Evolutionary conservation across 768 basidiomycete genomes (phyloP), one percentile per base, ranked within the genome.

Genomic region (Leucocoprinus birnbaumii): DNA sequence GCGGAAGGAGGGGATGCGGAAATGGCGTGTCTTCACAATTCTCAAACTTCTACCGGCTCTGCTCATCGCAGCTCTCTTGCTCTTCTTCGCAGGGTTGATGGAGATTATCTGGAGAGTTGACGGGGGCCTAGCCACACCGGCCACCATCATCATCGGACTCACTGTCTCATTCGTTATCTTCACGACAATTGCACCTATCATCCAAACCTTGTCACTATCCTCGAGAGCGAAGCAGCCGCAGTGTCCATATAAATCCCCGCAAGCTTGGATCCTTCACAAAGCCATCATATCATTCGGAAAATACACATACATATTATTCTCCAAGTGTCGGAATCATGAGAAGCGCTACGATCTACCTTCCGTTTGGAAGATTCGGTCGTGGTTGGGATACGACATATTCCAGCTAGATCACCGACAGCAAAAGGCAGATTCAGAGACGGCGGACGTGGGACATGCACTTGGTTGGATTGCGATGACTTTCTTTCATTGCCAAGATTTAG

Each of bases 31-130:
- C 13, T 58, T 62, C 13, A 47, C 31, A 10, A 61, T 64, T 46
- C 49, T 63, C 16, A 19, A 48, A 13, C 45, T 27, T 11, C 44
- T 59, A 2, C 60, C 60, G 1, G 8, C 61, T 8, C 48, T 65
- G 1, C 58, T 65, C 5, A 57, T 61, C 34, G 19, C 46, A 2
- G 52, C 60, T n/a, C 54, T 65, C 2, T 31, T 61, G 19, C 48
- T 61, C 4, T 65, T 65, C 53, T 63, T 63, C 48, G 56, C 49
- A 1, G 62, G 63, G 2, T 31, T 65, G 11, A 34, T 63, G 16
- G 60, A 63, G 42, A 44, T 59, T 11, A 51, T 63, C 3, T 65
- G 60, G 60, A 25, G 48, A 25, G 43, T 47, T 6, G 50, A 57
- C 26, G 24, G 27, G 9, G 26, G 34, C 21, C 52, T 59, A 24